A percentile compares a stretch with the other conserved stretches of the same genome.
Evolutionary conservation across 345 rosid genomes (phyloP).

Genomic region (Corchorus capsularis): DNA sequence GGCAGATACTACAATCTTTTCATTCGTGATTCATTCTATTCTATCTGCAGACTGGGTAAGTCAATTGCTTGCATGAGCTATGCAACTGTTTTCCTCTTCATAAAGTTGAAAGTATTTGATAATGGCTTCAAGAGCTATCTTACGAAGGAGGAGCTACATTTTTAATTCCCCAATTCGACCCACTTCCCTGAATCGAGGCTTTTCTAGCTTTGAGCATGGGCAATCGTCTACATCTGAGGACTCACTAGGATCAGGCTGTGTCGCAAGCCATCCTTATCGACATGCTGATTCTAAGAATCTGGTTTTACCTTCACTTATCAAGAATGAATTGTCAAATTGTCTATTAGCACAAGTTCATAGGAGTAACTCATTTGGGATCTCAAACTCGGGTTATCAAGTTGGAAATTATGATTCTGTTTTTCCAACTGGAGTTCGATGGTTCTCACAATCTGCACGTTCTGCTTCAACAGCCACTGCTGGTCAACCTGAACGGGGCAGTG

Average conservation of each 20-base stretch:
- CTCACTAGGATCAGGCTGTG: constrained; percentile 24
- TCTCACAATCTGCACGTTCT: constrained; percentile 39
- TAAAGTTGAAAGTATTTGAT: constrained; percentile 14
- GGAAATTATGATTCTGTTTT: constrained; percentile 38
- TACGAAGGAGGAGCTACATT: constrained; percentile 52
- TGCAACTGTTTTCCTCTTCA: not conserved
- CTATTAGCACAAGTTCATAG: constrained; percentile 21
- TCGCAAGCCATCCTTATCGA: constrained; percentile 24
- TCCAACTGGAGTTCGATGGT: constrained; percentile 41
- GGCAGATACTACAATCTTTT: not conserved
- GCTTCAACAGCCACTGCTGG: constrained; percentile 64
- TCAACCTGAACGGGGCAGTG: constrained; percentile 44
- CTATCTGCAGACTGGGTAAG: constrained; percentile 25
- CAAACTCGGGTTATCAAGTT: constrained; percentile 38
- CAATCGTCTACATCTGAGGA: constrained; percentile 29
- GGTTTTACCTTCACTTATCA: constrained; percentile 32
- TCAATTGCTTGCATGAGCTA: constrained; percentile 30
- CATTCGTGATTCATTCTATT: constrained; percentile 4
- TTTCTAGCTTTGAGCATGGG: constrained; percentile 43
- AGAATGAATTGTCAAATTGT: constrained; percentile 23
- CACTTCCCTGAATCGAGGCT: constrained; percentile 33
- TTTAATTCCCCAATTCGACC: constrained; percentile 38
- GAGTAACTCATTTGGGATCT: constrained; percentile 30
- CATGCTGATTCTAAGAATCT: constrained; percentile 28
- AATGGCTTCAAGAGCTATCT: constrained; percentile 77